phyloP scores from a whole-genome alignment of 73 alveolate genomes.

The Tetrahymena malaccensis region DNA sequence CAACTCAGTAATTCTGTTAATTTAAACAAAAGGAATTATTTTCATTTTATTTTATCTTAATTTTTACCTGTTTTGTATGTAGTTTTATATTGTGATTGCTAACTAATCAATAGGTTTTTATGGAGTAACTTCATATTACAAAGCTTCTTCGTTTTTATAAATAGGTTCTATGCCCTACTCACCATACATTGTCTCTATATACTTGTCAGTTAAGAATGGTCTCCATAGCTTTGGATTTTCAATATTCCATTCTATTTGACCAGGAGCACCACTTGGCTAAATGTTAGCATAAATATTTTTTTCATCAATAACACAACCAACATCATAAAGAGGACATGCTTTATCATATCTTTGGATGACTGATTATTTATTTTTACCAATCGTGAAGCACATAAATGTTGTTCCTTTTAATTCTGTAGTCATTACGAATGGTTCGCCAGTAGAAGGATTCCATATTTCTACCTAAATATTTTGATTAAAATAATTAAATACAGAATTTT shows the following conservation, averaged over 20 bases:
- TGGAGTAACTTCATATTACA: conserved; percentile 53
- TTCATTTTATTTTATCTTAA: conserved; percentile 9
- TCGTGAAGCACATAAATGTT: conserved; percentile 63
- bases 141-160: conserved; percentile 65
- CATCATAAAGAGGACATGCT: conserved; percentile 80
- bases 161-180: conserved; percentile 58
- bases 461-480: conserved; percentile 63
- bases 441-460: conserved; percentile 94
- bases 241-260: conserved; percentile 75
- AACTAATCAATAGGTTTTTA: conserved; percentile 41
- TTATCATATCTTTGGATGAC: conserved; percentile 63
- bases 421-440: conserved; percentile 86
- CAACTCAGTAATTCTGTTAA: conserved; percentile 15
- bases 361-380: conserved; percentile 68
- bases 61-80: conserved; percentile 53
- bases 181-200: conserved; percentile 57
- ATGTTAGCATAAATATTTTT: conserved; percentile 83
- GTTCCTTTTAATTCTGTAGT: conserved; percentile 65
- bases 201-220: conserved; percentile 76
- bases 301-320: conserved; percentile 87
- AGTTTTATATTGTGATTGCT: conserved; percentile 40
- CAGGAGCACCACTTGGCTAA: conserved; percentile 79
- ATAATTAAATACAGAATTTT: no score
- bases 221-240: conserved; percentile 78
- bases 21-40: neutral